Base-by-base conservation (phyloP, 805 yeast genomes). In the Metschnikowia aberdeeniae region DNA sequence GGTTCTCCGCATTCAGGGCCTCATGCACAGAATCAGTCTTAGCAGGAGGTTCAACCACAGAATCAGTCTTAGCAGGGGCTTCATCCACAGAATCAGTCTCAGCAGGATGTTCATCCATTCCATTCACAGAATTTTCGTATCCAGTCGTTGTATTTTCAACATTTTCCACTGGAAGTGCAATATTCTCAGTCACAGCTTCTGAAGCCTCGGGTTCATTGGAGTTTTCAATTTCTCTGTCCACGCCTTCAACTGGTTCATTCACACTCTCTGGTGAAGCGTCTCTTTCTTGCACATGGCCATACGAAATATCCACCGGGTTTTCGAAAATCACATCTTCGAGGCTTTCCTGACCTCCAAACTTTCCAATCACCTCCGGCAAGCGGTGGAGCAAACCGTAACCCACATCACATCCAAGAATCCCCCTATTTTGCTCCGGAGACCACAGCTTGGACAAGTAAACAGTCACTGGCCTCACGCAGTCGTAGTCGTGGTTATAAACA, bases 361-460 rank as follows among this genome's bases (percentile, higher is more conserved):
- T 36, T 9, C 40, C 40, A 6, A 36, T 19, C 40, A 36, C 40
- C 24, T 27, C 79, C 1, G 98, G 97, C n/a, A 87, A 66, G 49
- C 93, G 70, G 60, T 92, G 98, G 41, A 92, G 68, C 42, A 86
- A 73, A 0, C 99, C 99, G 57, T 89, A 90, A 0, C 97, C 98
- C 14, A 92, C 95, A 52, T 90, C 95, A 66, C 97, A 89, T 2
- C 99, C 99, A 31, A 92, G 67, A 31, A 89, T 70, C 1, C 96
- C 96, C 52, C 71, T 76, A 12, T 90, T 89, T 12, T 61, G 65
- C 8, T 68, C 73, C 10, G 54, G 53, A n/a, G 89, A 88, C 89
- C 93, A 86, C 13, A 68, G 63, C n/a, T 76, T 74, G n/a, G 76
- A 68, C 36, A 72, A 60, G 43, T 77, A 71, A n/a, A 90, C 87